Evolutionary conservation across 2,329 filamentous ascomycete genomes (phyloP).

Genomic region (Periconia digitata): DNA sequence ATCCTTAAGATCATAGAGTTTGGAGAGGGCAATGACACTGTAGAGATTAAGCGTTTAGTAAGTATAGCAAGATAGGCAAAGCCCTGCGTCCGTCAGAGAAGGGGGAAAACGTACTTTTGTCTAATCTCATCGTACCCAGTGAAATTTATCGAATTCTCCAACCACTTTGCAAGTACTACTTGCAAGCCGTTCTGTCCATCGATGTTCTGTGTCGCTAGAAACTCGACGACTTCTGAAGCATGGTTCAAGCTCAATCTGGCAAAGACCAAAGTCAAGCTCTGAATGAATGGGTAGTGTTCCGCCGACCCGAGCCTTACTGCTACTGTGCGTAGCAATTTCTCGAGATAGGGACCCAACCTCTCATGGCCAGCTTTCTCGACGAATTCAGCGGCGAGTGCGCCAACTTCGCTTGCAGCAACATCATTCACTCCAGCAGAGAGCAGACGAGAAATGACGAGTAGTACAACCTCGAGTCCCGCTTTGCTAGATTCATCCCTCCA

Average conservation of each 20-base stretch:
- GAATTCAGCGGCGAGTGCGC: slow-evolving; percentile 87
- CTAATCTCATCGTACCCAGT: slow-evolving; percentile 98
- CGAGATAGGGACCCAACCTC: slow-evolving; percentile 83
- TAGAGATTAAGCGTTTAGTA: slow-evolving; percentile 13
- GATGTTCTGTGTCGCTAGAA: slow-evolving; percentile 82
- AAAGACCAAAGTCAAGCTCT: slow-evolving; percentile 93
- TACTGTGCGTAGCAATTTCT: slow-evolving; percentile 85
- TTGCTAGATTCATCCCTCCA: slow-evolving; percentile 80
- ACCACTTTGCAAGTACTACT: slow-evolving; percentile 90
- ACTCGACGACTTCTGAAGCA: slow-evolving; percentile 86
- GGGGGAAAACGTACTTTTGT: slow-evolving; percentile 69
- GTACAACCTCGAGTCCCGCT: slow-evolving; percentile 81
- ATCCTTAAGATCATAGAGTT: slow-evolving; percentile 86
- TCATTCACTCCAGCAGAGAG: slow-evolving; percentile 84
- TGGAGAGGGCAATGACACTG: slow-evolving; percentile 88
- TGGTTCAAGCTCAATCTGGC: slow-evolving; percentile 84
- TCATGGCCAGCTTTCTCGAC: slow-evolving; percentile 95
- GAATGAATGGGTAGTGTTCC: slow-evolving; percentile 85
- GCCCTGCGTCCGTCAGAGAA: neutral
- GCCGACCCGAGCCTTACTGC: slow-evolving; percentile 82
- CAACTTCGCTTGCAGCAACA: slow-evolving; percentile 92
- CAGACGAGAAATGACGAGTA: slow-evolving; percentile 90
- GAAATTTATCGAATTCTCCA: slow-evolving; percentile 96
- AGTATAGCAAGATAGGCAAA: neutral
- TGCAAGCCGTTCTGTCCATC: slow-evolving; percentile 79